Conservation (phyloP, 805 yeast genomes). For the Priceomyces fermenticarens region DNA sequence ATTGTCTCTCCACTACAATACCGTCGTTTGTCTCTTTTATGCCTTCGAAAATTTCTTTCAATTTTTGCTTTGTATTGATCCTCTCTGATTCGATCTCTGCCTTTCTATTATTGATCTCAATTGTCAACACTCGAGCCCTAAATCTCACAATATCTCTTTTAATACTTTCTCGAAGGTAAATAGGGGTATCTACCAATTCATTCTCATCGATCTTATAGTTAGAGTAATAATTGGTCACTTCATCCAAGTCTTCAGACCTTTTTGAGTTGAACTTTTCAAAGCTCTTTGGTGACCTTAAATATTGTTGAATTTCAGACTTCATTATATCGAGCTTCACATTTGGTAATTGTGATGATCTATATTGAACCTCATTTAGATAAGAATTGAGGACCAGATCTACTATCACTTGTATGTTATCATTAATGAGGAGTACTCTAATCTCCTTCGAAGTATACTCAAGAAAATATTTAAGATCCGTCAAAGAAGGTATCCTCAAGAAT, state of each 20-base stretch:
- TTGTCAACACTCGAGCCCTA: slow-evolving; percentile 50
- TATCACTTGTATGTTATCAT: slow-evolving; percentile 1
- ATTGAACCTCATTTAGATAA: slow-evolving; percentile 4
- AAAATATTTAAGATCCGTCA: slow-evolving; percentile 8
- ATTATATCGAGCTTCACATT: slow-evolving; percentile 1
- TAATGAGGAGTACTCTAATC: slow-evolving; percentile 2
- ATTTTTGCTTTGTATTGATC: slow-evolving; percentile 43
- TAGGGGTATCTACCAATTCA: slow-evolving; percentile 58
- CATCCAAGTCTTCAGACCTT: slow-evolving; percentile 35
- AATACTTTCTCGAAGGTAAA: slow-evolving; percentile 49
- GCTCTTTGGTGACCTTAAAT: slow-evolving; percentile 18
- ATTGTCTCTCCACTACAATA: neutral
- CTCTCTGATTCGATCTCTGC: slow-evolving; percentile 48
- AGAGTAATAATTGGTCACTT: slow-evolving; percentile 31
- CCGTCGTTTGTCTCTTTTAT: slow-evolving; percentile 28
- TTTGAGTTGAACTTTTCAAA: slow-evolving; percentile 15
- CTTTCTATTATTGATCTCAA: slow-evolving; percentile 51
- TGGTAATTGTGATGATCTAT: neutral
- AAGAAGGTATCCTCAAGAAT: slow-evolving; percentile 25
- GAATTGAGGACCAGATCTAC: slow-evolving; percentile 2
- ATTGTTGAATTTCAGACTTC: slow-evolving; percentile 6
- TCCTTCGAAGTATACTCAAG: slow-evolving; percentile 3
- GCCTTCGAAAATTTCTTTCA: slow-evolving; percentile 45
- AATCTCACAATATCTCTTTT: slow-evolving; percentile 54
- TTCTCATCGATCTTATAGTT: slow-evolving; percentile 53